Base-by-base conservation (phyloP, 305 asterid species). In the Fraxinus sp. region DNA sequence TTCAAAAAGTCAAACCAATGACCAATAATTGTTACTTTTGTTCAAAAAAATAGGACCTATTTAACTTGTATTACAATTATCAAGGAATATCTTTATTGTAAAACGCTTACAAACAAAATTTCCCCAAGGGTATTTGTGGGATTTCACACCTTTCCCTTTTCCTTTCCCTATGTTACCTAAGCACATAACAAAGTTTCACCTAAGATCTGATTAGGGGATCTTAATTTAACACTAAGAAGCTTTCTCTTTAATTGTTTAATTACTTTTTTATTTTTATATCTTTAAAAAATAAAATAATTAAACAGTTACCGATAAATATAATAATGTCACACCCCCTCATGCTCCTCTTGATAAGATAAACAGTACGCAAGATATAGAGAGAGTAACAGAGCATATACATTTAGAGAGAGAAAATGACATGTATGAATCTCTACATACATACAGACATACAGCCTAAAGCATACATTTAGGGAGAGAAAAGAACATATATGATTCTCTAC, bases 161-260 rank as follows among this genome's bases (percentile, higher is more conserved):
- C 22, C 22, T 16, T 16, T 52, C 78, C 43, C 18, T 28, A 46
- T 62, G 26, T 76, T 11, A 43, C 83, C 83, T 75, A 14, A 68
- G 81, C 71, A 75, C 81, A 75, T 72, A 77, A 59, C n/a, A 78
- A 86, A 77, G 64, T 87, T 87, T 89, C 90, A 91, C 91, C 93
- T 89, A 93, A 87, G 86, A 80, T 88, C 88, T 88, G 88, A 86
- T 84, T 83, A 82, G 49, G 55, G 83, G 71, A 88, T 87, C 92
- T 90, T 83, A 75, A 62, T 84, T 85, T 85, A 85, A 85, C 88
- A 82, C 75, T 83, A 81, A 80, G 90, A 90, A 92, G 91, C 90
- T 92, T 88, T 92, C 83, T 87, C 64, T 72, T 64, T 52, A n/a
- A 68, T 26, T 68, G 11, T 68, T 68, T 68, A 26, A 68, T 68